phyloP scores from a whole-genome alignment of 2,329 filamentous ascomycete species.

The Stachybotrys chlorohalonatus region DNA sequence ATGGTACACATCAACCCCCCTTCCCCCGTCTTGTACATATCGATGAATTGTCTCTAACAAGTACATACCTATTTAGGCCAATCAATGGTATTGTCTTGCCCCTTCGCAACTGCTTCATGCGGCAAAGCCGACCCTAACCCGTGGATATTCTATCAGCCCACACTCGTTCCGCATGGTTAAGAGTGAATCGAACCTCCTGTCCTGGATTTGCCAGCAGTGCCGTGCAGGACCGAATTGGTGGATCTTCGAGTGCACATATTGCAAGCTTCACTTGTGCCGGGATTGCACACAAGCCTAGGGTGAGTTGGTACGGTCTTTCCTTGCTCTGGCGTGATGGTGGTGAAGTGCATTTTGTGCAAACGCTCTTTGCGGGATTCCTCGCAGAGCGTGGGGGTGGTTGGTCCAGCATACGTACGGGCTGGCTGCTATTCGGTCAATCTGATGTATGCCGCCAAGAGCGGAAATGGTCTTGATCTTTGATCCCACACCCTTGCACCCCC shows the following conservation, averaged over 20 bases:
- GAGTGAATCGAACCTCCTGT: slow-evolving; percentile 54
- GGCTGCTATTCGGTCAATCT: not conserved
- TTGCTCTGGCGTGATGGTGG: slow-evolving; percentile 4
- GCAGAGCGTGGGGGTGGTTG: not conserved
- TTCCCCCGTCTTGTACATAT: not conserved
- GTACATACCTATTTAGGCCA: not conserved
- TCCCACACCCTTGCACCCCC: not conserved
- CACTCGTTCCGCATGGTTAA: slow-evolving; percentile 60
- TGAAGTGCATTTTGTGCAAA: not conserved
- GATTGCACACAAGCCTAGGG: slow-evolving; percentile 36
- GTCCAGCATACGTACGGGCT: not conserved
- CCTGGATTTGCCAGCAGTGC: slow-evolving; percentile 58
- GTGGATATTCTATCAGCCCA: slow-evolving; percentile 29
- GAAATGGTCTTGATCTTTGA: not conserved
- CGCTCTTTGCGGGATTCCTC: not conserved
- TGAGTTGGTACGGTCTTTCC: not conserved
- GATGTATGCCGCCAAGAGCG: not conserved
- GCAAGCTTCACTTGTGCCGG: slow-evolving; percentile 57
- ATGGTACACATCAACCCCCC: not conserved
- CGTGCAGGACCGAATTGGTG: slow-evolving; percentile 57
- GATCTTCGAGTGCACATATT: slow-evolving; percentile 62
- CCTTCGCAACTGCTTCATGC: not conserved
- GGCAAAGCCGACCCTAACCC: not conserved
- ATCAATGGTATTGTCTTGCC: not conserved
- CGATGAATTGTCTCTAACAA: not conserved